Conservation (phyloP, 1,139 yeast genomes). For the Yamadazyma epiphylla region DNA sequence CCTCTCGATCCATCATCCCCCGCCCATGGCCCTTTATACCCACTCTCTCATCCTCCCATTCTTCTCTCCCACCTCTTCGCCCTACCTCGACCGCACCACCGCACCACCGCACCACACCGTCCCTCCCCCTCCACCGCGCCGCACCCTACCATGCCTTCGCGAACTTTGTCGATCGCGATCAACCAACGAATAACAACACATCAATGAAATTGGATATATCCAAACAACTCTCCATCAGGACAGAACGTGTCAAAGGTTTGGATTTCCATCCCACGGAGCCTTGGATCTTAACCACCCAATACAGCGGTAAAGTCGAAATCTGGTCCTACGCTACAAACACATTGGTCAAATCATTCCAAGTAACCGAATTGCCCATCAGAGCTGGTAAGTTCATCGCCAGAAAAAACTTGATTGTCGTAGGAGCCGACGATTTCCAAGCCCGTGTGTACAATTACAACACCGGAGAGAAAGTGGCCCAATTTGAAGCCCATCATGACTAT, state of each 20-base stretch:
- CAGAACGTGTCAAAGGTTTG: slow-evolving; percentile 95
- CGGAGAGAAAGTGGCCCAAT: slow-evolving; percentile 88
- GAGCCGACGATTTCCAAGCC: slow-evolving; percentile 91
- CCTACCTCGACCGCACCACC: background rate
- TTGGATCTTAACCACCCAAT: slow-evolving; percentile 86
- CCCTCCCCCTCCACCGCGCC: slow-evolving; percentile 5
- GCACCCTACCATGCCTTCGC: background rate
- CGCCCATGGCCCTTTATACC: too few relatives aligned
- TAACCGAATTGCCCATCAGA: slow-evolving; percentile 91
- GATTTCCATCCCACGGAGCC: slow-evolving; percentile 98
- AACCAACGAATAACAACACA: slow-evolving; percentile 1
- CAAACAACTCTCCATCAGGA: slow-evolving; percentile 79
- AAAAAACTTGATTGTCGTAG: slow-evolving; percentile 96
- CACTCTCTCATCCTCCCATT: too few relatives aligned
- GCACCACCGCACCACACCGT: slow-evolving; percentile 1
- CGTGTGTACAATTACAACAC: slow-evolving; percentile 94
- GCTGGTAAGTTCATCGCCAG: slow-evolving; percentile 94
- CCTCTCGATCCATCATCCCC: too few relatives aligned
- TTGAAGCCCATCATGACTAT: slow-evolving; percentile 98
- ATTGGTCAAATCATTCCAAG: slow-evolving; percentile 57
- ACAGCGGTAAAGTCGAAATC: slow-evolving; percentile 83
- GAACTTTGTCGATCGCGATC: background rate
- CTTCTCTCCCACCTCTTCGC: background rate
- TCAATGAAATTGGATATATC: slow-evolving; percentile 50
- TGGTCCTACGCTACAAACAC: slow-evolving; percentile 85